Base-by-base conservation (phyloP, 306 rosid species). In the Senna siamea region DNA sequence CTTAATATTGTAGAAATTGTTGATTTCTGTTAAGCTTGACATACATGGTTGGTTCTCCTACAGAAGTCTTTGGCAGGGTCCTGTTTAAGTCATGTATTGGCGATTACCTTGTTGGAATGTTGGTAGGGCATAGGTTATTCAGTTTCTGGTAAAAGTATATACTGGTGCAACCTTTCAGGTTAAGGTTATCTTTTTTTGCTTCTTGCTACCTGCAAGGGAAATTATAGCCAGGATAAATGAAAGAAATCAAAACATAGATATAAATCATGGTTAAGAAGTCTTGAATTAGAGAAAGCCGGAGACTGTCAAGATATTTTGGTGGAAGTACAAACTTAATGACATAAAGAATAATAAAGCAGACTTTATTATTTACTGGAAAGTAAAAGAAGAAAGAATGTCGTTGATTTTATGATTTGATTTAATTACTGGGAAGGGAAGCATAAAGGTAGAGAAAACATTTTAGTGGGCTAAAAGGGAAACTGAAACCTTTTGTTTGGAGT, bases 201-300 rank as follows among this genome's bases (percentile, higher is more conserved):
- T 72, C 22, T 57, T 72, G 30, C 19, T 0, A 41, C n/a, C 40
- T 13, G 53, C 41, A 6, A 18, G 18, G n/a, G 55, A 73, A 35
- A 18, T 53, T 40, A 63, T 13, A 18, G 20, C 52, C 32, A 38
- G 14, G 65, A 75, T 75, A 53, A 53, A 18, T 53, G 17, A 37
- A 23, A 38, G 10, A 63, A 74, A 53, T 14, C 11, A 18, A 65
- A 40, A 28, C 19, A 28, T 58, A 55, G 67, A 63, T 51, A 63
- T 50, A 62, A 53, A 20, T 30, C 41, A 22, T 62, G 71, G 63
- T 48, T 18, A 47, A 48, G 34, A 15, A 18, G 73, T 19, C n/a
- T 62, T 62, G 26, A 62, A 23, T 20, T 9, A 52, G 30, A 52
- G 12, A 52, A 52, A 52, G 30, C 58, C 6, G 18, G 58, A 52